These are phyloP conservation scores for Withania somnifera DNA, from an alignment of 305 asterid genomes.

Conservation along the genomic window DNA sequence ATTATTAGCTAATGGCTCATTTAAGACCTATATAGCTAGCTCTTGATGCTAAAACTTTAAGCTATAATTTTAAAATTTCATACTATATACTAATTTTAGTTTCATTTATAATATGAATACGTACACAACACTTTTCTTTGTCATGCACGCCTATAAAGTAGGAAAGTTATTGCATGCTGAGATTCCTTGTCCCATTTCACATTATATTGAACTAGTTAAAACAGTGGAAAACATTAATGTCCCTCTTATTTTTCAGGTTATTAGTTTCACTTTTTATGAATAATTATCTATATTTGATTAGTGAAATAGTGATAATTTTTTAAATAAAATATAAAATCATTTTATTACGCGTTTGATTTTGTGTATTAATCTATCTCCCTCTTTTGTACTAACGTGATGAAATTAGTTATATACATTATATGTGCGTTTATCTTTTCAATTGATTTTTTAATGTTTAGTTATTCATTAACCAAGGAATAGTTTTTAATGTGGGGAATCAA, in stretches of 20 bases:
- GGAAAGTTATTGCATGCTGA: constrained; percentile 30
- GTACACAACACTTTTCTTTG: neutral
- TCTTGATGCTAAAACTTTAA: neutral
- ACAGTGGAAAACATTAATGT: neutral
- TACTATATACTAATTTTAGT: neutral
- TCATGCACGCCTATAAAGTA: constrained; percentile 25
- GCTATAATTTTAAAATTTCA: neutral
- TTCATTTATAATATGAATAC: neutral
- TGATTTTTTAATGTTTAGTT: neutral
- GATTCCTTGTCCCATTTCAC: constrained; percentile 5
- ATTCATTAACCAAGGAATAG: neutral
- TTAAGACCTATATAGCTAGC: neutral
- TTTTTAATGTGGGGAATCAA: neutral
- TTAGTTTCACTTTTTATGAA: neutral
- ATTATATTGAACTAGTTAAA: neutral
- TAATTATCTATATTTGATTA: neutral
- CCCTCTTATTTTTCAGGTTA: neutral
- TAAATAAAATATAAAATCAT: neutral
- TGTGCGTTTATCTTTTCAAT: neutral
- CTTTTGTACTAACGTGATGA: too few species aligned
- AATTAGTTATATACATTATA: neutral
- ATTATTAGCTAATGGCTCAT: neutral
- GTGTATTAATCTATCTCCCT: too few species aligned
- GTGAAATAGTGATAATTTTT: too few species aligned
- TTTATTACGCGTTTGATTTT: neutral